Percentiles rank a stretch among this genome's conserved stretches.
These are phyloP conservation scores for Tylopilus orsonianus DNA, from an alignment of 1,284 basidiomycete species.

Conservation along the genomic window DNA sequence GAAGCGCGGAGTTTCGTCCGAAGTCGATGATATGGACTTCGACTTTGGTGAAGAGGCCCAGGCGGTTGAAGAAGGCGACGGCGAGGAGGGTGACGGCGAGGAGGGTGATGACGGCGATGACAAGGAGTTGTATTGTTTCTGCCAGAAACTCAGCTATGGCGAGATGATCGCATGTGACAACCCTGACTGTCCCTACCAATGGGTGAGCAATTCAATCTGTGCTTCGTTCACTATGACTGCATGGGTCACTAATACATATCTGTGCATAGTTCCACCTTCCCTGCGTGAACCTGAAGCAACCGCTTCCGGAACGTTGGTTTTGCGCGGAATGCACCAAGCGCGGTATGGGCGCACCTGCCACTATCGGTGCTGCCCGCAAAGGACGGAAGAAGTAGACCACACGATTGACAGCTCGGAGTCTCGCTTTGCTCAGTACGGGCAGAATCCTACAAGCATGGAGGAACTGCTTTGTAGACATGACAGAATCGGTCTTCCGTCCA, in stretches of 20 bases:
- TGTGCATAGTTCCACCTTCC: conserved; percentile 55
- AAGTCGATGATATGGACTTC: conserved; percentile 35
- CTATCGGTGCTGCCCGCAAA: conserved; percentile 35
- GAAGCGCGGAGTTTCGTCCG: conserved; percentile 38
- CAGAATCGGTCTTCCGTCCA: conserved; percentile 3
- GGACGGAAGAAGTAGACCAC: conserved; percentile 41
- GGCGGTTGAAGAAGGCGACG: conserved; percentile 41
- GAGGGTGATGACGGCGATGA: conserved; percentile 52
- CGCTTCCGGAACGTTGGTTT: conserved; percentile 62
- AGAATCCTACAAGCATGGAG: not conserved
- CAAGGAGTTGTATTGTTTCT: conserved; percentile 63
- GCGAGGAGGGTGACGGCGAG: conserved; percentile 49
- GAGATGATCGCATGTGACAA: conserved; percentile 78
- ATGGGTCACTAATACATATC: conserved; percentile 3
- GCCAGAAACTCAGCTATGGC: conserved; percentile 63
- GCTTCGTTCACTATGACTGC: conserved; percentile 5
- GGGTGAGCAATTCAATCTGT: conserved; percentile 47
- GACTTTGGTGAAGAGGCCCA: conserved; percentile 34
- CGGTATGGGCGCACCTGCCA: conserved; percentile 33
- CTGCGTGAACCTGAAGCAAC: conserved; percentile 59
- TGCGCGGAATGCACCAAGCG: conserved; percentile 50
- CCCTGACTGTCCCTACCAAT: conserved; percentile 66
- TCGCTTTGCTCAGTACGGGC: not conserved
- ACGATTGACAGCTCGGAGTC: not conserved
- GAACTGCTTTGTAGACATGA: not conserved